Evolutionary conservation across 2,329 filamentous ascomycete genomes (phyloP), one percentile per base, ranked within the genome.

Genomic region (Cryphonectria naterciae): DNA sequence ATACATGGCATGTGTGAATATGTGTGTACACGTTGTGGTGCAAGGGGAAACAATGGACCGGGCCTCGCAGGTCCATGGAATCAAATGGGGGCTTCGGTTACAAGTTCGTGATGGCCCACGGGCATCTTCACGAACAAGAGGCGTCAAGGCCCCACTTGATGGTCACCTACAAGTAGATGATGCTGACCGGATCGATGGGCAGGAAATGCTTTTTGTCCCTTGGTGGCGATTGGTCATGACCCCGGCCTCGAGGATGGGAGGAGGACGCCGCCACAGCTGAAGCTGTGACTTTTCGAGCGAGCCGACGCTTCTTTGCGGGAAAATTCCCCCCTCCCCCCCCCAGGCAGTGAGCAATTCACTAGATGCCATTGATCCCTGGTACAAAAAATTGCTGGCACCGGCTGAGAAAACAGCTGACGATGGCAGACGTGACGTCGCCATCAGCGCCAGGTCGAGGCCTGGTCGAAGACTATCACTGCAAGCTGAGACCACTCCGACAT

Each of bases 151-250:
- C 35, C 35, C 56, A 43, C 43, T 62, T 25, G 19, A 68, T 25
- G 28, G 25, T 19, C 43, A 35, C 46, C 46, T 46, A 39, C 37
- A 39, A 39, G 37, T 39, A 37, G 52, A 58, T 60, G 52, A 56
- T 74, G 73, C 74, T 75, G 75, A 75, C 74, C 74, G 75, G 73
- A 72, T 74, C 71, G 65, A 76, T 68, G 74, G 75, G 71, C 74
- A 61, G 74, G 69, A 69, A 74, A 68, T 71, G 39, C 25, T 67
- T 46, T 41, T 35, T 72, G 62, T 73, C 67, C 65, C 72, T 67
- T 67, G 66, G 10, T 37, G 32, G 41, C 28, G 22, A 70, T 60
- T 62, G 68, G 68, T 54, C 63, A 65, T 4, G 22, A 65, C 41
- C 63, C 52, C 35, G 52, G 68, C 28, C 28, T 28, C 41, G 4